Evolutionary conservation across 495 filamentous ascomycete species (phyloP), one percentile per base, ranked within the genome.

Genomic region (Penicillium herquei): DNA sequence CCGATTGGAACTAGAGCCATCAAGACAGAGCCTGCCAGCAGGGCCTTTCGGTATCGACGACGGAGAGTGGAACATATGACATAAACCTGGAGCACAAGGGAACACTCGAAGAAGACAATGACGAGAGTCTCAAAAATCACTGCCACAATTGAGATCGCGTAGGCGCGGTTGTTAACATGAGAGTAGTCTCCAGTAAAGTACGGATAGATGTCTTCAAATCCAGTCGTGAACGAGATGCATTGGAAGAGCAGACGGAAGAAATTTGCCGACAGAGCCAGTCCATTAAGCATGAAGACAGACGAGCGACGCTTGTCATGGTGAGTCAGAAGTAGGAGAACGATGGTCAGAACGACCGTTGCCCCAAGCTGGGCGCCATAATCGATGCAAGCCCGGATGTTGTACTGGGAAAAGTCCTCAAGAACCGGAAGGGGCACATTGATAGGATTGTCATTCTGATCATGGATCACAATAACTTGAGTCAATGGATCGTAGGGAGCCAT

Each of bases 331-430:
- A 86, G 68, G 0, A 93, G 71, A 17, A 89, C 74, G 39, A 88
- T 57, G 17, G 91, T 71, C 52, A 92, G 83, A 18, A 88, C 64
- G 55, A 87, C 56, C 31, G 81, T 83, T n/a, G 88, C 87, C 32
- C 91, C 91, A 49, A 92, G 76, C 66, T 95, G 89, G 31, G 75
- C 66, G 42, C 81, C 85, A 63, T 85, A 91, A 68, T 85, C 87
- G 82, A 91, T 85, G 68, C 77, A 75, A 41, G 79, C 69, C 14
- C 78, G 73, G 44, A 83, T 62, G 58, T 76, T 75, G 66, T 84
- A 81, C 52, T 61, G 57, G 58, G 79, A 67, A 51, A 80, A 72
- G 7, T 52, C 42, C 55, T 84, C 70, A 26, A 92, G 49, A 4
- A 73, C 68, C 10, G 56, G 44, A 21, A 89, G 61, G 48, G 73